A percentile compares a stretch with the other conserved stretches of the same genome.
phyloP scores from a whole-genome alignment of 805 yeast species.

The Wickerhamiella azyma region DNA sequence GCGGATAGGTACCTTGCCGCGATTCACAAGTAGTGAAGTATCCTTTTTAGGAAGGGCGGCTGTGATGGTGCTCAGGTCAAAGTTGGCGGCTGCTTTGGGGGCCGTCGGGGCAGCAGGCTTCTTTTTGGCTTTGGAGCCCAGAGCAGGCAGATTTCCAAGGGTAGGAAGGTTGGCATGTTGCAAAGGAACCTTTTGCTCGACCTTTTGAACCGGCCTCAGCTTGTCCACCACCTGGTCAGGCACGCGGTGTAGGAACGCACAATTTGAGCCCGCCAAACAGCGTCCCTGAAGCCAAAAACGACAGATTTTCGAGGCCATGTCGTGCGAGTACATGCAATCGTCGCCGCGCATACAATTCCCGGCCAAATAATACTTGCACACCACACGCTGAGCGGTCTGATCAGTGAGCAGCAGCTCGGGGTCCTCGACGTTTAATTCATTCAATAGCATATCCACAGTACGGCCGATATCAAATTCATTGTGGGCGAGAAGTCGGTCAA shows the following conservation, averaged over 20 bases:
- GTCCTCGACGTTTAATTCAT: constrained; percentile 3
- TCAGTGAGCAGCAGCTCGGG: constrained; percentile 11
- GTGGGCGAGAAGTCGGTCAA: constrained; percentile 27
- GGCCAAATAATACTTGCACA: constrained; percentile 31
- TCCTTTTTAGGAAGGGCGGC: constrained; percentile 2
- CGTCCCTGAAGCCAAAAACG: constrained; percentile 35
- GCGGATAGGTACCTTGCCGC: constrained; percentile 2
- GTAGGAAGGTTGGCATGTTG: constrained; percentile 1
- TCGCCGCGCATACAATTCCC: constrained; percentile 32
- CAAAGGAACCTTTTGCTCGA: neutral
- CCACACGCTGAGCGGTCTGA: constrained; percentile 21
- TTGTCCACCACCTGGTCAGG: constrained; percentile 21
- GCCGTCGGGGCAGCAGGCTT: neutral
- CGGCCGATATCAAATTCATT: constrained; percentile 27
- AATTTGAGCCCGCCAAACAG: constrained; percentile 32
- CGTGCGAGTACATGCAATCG: constrained; percentile 36
- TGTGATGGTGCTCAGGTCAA: neutral
- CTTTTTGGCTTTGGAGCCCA: constrained; percentile 11
- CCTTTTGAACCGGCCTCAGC: neutral
- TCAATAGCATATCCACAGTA: constrained; percentile 18
- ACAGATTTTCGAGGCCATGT: constrained; percentile 31
- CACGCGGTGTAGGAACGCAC: constrained; percentile 31
- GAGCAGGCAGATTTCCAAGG: constrained; percentile 10
- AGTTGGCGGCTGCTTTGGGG: neutral
- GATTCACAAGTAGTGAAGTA: neutral